Base-by-base conservation (phyloP, 495 filamentous ascomycete species). In the Oleoguttula mirabilis region DNA sequence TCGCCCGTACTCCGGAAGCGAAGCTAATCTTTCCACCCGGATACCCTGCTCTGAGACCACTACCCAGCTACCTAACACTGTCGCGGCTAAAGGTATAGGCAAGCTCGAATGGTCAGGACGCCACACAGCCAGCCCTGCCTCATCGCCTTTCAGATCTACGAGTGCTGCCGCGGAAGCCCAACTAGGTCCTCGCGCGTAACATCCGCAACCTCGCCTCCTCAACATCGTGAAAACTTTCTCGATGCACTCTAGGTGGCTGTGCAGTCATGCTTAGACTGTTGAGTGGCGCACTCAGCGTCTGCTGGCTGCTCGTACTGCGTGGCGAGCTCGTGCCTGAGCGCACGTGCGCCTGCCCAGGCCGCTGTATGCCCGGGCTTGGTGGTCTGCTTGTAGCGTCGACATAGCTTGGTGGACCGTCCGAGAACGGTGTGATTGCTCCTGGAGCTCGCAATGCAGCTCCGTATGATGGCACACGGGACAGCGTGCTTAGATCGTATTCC, bases 381-480 rank as follows among this genome's bases (percentile, higher is more conserved):
- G 60, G 60, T 30, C 60, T 44, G 32, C 55, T 59, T n/a, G 59
- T 65, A 3, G 62, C 62, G 7, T 49, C 54, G 17, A 60, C 55
- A 47, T 65, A 65, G 11, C 44, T 60, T 21, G 62, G 62, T 17
- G 55, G 51, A 32, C 50, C 56, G 25, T 52, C 52, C 25, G 21
- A 47, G 24, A 47, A 34, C 1, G 57, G 58, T 20, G 54, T 58
- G 10, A 47, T 19, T 10, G 32, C 33, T 15, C 16, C 51, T 0
- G 58, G 60, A 19, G 57, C 60, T 12, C 58, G 50, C 6, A 64
- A 44, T 1, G 62, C 62, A 11, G 60, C 61, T 41, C 57, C 55
- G 41, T 65, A 65, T n/a, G 48, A 56, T n/a, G 60, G 60, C 3
- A 60, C 60, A 31, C 59, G 52, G 21, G 54, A 37, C 10, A 65